Conservation (phyloP, 257 asterid species). For the Solanum bulbocastanum region DNA sequence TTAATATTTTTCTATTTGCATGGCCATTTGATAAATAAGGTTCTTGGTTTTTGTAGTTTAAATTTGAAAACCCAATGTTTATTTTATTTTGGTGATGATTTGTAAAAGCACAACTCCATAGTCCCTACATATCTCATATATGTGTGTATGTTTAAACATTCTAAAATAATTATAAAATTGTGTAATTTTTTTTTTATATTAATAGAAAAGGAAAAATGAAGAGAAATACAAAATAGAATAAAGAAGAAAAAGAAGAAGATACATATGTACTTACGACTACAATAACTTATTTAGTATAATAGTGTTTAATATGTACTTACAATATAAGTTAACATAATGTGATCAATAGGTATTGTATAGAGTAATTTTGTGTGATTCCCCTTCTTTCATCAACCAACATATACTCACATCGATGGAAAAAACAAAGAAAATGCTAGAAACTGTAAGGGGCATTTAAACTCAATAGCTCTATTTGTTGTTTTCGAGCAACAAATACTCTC, state of each 20-base stretch:
- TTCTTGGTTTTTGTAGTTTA: not conserved
- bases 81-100: not conserved
- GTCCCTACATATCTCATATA: not conserved
- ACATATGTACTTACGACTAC: too few relatives aligned
- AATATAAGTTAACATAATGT: too few relatives aligned
- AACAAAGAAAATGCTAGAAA: too few relatives aligned
- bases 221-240: not conserved
- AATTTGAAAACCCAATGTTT: not conserved
- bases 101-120: not conserved
- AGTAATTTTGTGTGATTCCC: too few relatives aligned
- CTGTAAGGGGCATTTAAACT: too few relatives aligned
- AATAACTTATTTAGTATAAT: too few relatives aligned
- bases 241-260: not conserved
- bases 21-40: not conserved
- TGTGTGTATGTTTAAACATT: not conserved
- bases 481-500: too few relatives aligned
- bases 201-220: not conserved
- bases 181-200: not conserved
- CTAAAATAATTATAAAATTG: not conserved
- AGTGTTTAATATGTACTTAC: too few relatives aligned
- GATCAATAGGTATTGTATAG: too few relatives aligned
- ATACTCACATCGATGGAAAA: too few relatives aligned
- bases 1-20: not conserved
- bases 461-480: too few relatives aligned
- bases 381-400: too few relatives aligned